Evolutionary conservation across 768 basidiomycete species (phyloP).

Genomic region (Hygrocybe coccinea): DNA sequence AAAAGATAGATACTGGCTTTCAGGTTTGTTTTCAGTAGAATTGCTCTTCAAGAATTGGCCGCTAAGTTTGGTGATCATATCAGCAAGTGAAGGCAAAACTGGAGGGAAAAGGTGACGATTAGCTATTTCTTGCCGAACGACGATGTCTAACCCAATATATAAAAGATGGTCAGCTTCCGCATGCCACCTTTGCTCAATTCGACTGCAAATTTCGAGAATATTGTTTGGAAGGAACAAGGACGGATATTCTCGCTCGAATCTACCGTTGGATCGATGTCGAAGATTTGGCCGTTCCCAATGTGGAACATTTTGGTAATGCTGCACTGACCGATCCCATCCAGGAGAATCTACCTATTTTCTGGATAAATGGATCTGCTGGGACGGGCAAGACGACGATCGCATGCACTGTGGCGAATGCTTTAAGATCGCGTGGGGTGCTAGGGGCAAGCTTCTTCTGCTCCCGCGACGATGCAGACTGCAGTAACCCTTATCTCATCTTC

Average conservation of each 20-base stretch:
- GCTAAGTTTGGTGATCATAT: not conserved
- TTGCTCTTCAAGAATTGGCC: not conserved
- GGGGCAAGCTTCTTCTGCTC: conserved; percentile 37
- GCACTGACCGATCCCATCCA: conserved; percentile 1
- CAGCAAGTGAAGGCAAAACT: not conserved
- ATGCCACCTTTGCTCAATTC: conserved; percentile 3
- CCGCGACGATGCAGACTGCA: conserved; percentile 21
- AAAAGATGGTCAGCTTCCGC: not conserved
- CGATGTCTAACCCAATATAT: not conserved
- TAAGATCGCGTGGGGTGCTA: conserved; percentile 15
- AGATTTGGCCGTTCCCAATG: not conserved
- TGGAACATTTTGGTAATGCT: not conserved
- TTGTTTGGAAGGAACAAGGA: conserved; percentile 2
- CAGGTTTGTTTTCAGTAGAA: not conserved
- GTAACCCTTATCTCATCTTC: conserved; percentile 21
- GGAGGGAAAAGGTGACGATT: not conserved
- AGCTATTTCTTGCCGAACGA: too few relatives aligned
- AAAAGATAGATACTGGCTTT: not conserved
- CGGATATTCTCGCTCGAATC: not conserved
- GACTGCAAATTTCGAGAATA: conserved; percentile 1
- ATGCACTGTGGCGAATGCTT: conserved; percentile 21
- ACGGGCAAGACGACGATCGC: conserved; percentile 26
- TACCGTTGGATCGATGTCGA: not conserved
- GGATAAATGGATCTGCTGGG: too few relatives aligned
- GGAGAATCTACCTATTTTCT: conserved; percentile 16